A percentile compares a stretch with the other conserved stretches of the same genome.
Evolutionary conservation across 805 yeast genomes (phyloP).

Genomic region (Hagleromyces aurorensis): DNA sequence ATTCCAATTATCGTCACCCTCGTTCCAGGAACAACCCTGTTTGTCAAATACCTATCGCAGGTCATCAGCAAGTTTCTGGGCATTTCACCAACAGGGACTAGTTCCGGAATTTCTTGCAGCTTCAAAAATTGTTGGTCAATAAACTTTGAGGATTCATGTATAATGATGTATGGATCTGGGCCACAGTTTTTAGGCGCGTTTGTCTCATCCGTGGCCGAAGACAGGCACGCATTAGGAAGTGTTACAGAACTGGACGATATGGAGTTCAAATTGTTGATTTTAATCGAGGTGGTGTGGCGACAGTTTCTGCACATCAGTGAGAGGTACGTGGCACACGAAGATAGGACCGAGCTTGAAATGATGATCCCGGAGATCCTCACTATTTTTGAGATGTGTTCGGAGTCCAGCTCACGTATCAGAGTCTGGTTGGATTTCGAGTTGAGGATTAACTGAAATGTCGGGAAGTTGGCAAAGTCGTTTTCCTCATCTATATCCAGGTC

Average conservation of each 20-base stretch:
- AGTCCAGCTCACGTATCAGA: slow-evolving; percentile 73
- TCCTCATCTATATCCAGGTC: slow-evolving; percentile 26
- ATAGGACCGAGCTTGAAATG: slow-evolving; percentile 80
- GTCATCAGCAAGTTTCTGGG: slow-evolving; percentile 87
- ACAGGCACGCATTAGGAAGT: slow-evolving; percentile 30
- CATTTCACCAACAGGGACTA: slow-evolving; percentile 98
- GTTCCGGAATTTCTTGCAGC: slow-evolving; percentile 95
- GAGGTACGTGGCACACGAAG: slow-evolving; percentile 78
- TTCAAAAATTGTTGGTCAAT: slow-evolving; percentile 92
- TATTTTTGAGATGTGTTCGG: slow-evolving; percentile 82
- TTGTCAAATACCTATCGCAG: slow-evolving; percentile 83
- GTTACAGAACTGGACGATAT: slow-evolving; percentile 25
- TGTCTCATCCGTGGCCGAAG: slow-evolving; percentile 11
- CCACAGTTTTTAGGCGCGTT: slow-evolving; percentile 49
- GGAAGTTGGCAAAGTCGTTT: slow-evolving; percentile 45
- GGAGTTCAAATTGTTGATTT: slow-evolving; percentile 31
- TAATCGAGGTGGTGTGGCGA: slow-evolving; percentile 64
- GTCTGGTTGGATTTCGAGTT: slow-evolving; percentile 63
- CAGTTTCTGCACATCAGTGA: slow-evolving; percentile 85
- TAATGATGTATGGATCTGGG: slow-evolving; percentile 84
- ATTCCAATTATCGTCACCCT: slow-evolving; percentile 88
- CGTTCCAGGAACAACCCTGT: slow-evolving; percentile 90
- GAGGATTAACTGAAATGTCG: slow-evolving; percentile 75
- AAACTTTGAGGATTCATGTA: slow-evolving; percentile 89
- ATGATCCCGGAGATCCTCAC: slow-evolving; percentile 90